phyloP scores from a whole-genome alignment of 1,284 basidiomycete genomes.

The Naganishia sp. region DNA sequence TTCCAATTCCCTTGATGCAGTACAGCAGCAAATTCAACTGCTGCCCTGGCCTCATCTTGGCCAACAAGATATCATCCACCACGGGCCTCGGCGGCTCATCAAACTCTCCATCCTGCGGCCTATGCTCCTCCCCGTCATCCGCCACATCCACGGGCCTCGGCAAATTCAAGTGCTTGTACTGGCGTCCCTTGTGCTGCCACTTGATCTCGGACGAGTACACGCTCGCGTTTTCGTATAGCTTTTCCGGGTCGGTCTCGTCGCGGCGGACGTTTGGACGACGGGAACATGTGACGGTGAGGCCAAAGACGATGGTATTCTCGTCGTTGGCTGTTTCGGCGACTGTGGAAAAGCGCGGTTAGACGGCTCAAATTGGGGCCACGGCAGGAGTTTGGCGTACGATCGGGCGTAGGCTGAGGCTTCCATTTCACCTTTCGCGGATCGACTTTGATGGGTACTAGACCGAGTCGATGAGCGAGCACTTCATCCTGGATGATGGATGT shows the following conservation, averaged over 20 bases:
- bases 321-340: constrained; percentile 71
- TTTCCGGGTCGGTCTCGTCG: constrained; percentile 64
- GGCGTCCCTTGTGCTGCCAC: constrained; percentile 87
- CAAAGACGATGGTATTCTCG: constrained; percentile 89
- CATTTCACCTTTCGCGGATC: constrained; percentile 66
- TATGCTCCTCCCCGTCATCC: constrained; percentile 13
- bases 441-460: constrained; percentile 83
- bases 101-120: constrained; percentile 31
- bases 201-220: constrained; percentile 76
- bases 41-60: constrained; percentile 87
- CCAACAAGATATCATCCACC: constrained; percentile 83
- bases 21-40: constrained; percentile 82
- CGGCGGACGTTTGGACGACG: constrained; percentile 60
- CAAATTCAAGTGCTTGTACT: constrained; percentile 57
- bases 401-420: constrained; percentile 22
- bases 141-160: constrained; percentile 40
- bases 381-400: constrained; percentile 2
- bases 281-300: constrained; percentile 71
- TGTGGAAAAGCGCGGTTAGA: background rate
- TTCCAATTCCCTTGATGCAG: constrained; percentile 91
- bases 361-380: background rate
- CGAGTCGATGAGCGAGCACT: constrained; percentile 85
- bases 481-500: constrained; percentile 94
- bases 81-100: constrained; percentile 66
- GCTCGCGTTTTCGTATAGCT: constrained; percentile 65